Conservation (phyloP, 2,329 filamentous ascomycete genomes). For the Monilinia fructicola region DNA sequence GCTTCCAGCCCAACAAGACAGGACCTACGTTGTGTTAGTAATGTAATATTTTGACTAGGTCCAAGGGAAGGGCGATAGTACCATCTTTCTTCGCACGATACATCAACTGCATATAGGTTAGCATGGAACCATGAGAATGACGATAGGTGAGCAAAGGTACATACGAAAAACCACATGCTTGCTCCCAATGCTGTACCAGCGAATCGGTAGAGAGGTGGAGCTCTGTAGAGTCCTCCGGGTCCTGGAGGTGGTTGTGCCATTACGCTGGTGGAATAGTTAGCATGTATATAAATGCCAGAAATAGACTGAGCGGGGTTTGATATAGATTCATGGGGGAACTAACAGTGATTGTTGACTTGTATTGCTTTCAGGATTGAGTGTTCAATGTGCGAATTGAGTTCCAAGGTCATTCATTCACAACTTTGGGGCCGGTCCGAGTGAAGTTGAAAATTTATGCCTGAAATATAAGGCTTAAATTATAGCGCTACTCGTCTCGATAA, state of each 20-base stretch:
- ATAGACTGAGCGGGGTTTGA: neutral
- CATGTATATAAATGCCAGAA: neutral
- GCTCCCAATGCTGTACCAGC: constrained; percentile 84
- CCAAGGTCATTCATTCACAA: neutral
- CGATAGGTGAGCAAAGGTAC: constrained; percentile 41
- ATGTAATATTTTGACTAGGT: neutral
- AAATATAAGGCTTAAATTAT: neutral
- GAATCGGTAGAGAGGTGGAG: constrained; percentile 74
- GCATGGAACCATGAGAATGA: neutral
- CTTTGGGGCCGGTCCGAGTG: neutral
- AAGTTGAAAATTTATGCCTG: neutral
- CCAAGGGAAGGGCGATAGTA: constrained; percentile 38
- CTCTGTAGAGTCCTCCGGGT: constrained; percentile 38
- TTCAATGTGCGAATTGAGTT: constrained; percentile 1
- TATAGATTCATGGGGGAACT: neutral
- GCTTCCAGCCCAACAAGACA: constrained; percentile 86
- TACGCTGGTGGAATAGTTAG: constrained; percentile 39
- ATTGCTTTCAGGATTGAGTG: constrained; percentile 2
- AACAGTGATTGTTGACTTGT: neutral
- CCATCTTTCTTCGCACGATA: constrained; percentile 97
- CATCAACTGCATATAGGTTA: constrained; percentile 66
- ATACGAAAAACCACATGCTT: constrained; percentile 99
- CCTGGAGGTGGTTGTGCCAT: constrained; percentile 59
- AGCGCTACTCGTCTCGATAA: constrained; percentile 5
- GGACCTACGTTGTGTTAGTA: constrained; percentile 51